Conservation (phyloP, 768 basidiomycete genomes). For the Phaffia tasmanica region DNA sequence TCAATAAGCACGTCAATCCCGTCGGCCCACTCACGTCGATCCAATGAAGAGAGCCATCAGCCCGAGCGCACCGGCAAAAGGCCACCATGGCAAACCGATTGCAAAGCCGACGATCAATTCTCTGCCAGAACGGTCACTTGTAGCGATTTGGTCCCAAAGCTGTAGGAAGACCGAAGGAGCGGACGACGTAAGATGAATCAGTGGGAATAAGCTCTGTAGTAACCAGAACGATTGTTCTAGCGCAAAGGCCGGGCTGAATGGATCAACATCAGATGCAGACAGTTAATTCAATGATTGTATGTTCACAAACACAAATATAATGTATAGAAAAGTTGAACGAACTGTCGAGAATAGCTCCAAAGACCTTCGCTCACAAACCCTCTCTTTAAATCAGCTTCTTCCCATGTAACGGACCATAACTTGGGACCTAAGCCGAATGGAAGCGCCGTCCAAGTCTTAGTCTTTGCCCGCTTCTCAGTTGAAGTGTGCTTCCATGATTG, state of each 20-base stretch:
- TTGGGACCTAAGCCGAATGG: conserved; percentile 7
- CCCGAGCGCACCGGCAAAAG: conserved; percentile 6
- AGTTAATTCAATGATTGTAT: neutral
- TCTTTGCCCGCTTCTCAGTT: conserved; percentile 1
- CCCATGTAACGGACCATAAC: neutral
- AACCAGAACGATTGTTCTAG: conserved; percentile 26
- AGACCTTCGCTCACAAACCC: conserved; percentile 21
- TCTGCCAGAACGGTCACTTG: too few species aligned
- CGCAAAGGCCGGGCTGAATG: conserved; percentile 20
- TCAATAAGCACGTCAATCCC: neutral
- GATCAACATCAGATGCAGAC: neutral
- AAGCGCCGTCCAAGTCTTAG: conserved; percentile 14
- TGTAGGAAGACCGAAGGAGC: conserved; percentile 1
- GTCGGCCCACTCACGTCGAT: conserved; percentile 15
- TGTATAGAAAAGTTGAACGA: neutral
- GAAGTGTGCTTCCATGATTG: conserved; percentile 23
- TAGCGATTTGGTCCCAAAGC: neutral
- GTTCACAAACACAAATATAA: neutral
- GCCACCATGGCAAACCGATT: conserved; percentile 14
- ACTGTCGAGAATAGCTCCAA: conserved; percentile 22
- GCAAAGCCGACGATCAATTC: too few species aligned
- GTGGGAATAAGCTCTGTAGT: conserved; percentile 18
- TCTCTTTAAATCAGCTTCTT: conserved; percentile 2
- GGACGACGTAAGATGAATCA: conserved; percentile 7
- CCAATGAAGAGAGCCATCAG: conserved; percentile 19